Percentiles rank a stretch among this genome's conserved stretches.
Evolutionary conservation across 139 green algal species (phyloP).

Genomic region (Haematococcus sp.): DNA sequence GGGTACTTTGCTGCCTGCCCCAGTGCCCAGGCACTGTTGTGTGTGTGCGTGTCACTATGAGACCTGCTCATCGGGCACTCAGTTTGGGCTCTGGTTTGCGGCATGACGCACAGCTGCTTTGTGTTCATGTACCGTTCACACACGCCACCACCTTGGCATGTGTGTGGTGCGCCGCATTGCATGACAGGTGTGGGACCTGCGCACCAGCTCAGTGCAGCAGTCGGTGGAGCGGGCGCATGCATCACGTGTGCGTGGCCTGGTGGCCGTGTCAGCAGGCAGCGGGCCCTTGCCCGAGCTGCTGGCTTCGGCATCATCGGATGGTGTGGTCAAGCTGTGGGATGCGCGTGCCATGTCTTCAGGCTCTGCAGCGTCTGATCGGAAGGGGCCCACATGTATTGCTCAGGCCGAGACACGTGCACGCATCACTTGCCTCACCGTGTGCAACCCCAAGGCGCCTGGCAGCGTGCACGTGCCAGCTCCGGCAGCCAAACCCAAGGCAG

Average conservation of each 20-base stretch:
- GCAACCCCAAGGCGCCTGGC: conserved; percentile 6
- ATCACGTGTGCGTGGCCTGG: conserved; percentile 43
- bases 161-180: not conserved
- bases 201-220: conserved; percentile 23
- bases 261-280: conserved; percentile 12
- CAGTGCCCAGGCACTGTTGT: too few relatives aligned
- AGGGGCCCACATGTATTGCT: not conserved
- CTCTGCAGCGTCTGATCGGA: not conserved
- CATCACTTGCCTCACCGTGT: conserved; percentile 38
- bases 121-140: too few relatives aligned
- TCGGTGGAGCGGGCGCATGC: conserved; percentile 36
- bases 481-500: conserved; percentile 3
- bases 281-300: conserved; percentile 30
- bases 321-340: conserved; percentile 71
- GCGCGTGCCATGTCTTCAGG: conserved; percentile 15
- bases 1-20: not conserved
- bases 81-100: too few relatives aligned
- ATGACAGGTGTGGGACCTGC: conserved; percentile 59
- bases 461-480: not conserved
- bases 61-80: not conserved
- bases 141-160: not conserved
- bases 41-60: conserved; percentile 1
- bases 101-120: too few relatives aligned
- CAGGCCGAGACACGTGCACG: conserved; percentile 26
- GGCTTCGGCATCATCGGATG: conserved; percentile 60